These are phyloP conservation scores for Ocimum tenuiflorum DNA, from an alignment of 257 asterid genomes.

Conservation along the genomic window DNA sequence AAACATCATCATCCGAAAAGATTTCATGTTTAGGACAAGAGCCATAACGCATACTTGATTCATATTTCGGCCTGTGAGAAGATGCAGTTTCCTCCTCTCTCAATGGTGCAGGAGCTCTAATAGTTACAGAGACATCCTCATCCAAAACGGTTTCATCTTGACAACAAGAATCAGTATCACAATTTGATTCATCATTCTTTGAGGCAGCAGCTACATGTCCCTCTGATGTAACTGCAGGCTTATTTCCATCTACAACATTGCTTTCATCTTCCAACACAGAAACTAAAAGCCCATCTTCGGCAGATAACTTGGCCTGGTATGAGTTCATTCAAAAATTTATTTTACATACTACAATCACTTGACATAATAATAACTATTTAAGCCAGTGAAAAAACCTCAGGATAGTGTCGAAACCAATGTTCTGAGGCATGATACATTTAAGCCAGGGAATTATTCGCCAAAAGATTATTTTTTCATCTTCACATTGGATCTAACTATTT, in stretches of 20 bases:
- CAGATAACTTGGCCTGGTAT: constrained; percentile 21
- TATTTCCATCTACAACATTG: constrained; percentile 12
- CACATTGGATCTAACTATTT: neutral
- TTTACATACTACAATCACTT: neutral
- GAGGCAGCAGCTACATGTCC: constrained; percentile 23
- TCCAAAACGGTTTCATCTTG: constrained; percentile 12
- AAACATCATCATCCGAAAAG: constrained; percentile 29
- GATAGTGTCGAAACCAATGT: neutral
- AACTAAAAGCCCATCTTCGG: constrained; percentile 3
- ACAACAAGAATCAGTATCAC: constrained; percentile 16
- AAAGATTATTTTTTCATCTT: neutral
- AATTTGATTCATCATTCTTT: constrained; percentile 26
- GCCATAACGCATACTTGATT: constrained; percentile 27
- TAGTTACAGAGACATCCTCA: constrained; percentile 6
- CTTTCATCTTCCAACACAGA: constrained; percentile 9
- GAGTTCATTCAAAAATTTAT: neutral
- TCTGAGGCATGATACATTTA: neutral
- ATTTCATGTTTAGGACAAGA: constrained; percentile 26
- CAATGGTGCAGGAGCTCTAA: constrained; percentile 8
- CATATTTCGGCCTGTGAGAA: constrained; percentile 18
- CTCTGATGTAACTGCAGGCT: constrained; percentile 19
- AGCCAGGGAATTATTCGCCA: neutral
- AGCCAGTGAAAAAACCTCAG: neutral
- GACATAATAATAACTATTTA: neutral
- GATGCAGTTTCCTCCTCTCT: constrained; percentile 1